phyloP scores from a whole-genome alignment of 345 rosid genomes.

The Acer negundo region DNA sequence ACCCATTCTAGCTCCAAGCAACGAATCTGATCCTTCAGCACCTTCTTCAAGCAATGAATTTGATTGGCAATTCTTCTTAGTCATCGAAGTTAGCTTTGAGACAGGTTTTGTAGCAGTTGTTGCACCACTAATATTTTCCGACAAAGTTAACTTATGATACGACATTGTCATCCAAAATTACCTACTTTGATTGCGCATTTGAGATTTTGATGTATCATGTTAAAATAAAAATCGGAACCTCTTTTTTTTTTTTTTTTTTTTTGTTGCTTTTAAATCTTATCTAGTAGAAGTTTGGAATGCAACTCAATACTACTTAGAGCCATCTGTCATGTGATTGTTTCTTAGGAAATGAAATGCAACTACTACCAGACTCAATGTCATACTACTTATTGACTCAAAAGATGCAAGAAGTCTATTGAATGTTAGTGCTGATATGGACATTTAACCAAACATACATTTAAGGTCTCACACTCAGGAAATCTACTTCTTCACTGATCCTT shows the following conservation, averaged over 20 bases:
- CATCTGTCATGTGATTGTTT: too few species aligned
- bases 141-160: constrained; percentile 26
- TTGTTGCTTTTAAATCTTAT: too few species aligned
- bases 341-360: too few species aligned
- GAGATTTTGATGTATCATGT: neutral
- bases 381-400: too few species aligned
- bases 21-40: neutral
- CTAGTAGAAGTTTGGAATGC: too few species aligned
- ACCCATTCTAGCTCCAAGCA: neutral
- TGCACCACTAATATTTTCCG: constrained; percentile 37
- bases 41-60: constrained; percentile 4
- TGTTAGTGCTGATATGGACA: neutral
- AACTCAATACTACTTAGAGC: too few species aligned
- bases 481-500: neutral
- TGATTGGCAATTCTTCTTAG: constrained; percentile 47
- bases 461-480: neutral
- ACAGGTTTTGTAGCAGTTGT: constrained; percentile 41
- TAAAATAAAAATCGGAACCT: too few species aligned
- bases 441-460: neutral
- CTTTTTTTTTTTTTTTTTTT: too few species aligned
- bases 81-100: constrained; percentile 46
- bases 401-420: neutral
- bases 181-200: constrained; percentile 4
- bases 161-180: constrained; percentile 35
- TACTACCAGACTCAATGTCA: too few species aligned